Evolutionary conservation across 768 basidiomycete genomes (phyloP).

Genomic region (Albatrellus ellisii): DNA sequence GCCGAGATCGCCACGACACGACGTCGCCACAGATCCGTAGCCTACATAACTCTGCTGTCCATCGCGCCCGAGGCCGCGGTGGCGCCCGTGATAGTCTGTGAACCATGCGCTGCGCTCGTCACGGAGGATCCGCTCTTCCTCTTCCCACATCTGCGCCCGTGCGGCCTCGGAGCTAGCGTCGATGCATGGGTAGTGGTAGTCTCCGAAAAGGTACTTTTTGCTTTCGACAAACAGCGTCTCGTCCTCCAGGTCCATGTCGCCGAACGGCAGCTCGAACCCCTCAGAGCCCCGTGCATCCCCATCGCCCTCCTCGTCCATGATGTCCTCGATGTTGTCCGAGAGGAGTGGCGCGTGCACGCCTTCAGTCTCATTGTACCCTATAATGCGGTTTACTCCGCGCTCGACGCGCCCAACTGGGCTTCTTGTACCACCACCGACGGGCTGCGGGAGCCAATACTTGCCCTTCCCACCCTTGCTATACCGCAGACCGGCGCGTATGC

Average conservation of each 20-base stretch:
- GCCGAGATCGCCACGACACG: constrained; percentile 1
- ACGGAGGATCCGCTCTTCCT: constrained; percentile 73
- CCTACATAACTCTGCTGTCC: constrained; percentile 21
- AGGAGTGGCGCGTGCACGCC: constrained; percentile 71
- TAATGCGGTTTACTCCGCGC: constrained; percentile 26
- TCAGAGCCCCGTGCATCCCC: constrained; percentile 40
- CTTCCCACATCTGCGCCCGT: constrained; percentile 54
- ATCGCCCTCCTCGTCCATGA: constrained; percentile 54
- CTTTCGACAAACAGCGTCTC: constrained; percentile 70
- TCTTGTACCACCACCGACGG: constrained; percentile 27
- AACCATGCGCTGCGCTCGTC: constrained; percentile 67
- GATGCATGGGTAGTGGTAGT: constrained; percentile 82
- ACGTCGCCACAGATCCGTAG: constrained; percentile 39
- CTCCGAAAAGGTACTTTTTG: constrained; percentile 73
- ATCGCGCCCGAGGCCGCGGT: constrained; percentile 1
- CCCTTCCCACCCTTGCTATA: constrained; percentile 82
- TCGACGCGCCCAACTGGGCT: constrained; percentile 26
- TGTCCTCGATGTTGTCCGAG: constrained; percentile 42
- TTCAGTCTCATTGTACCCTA: constrained; percentile 30
- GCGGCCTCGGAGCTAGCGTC: constrained; percentile 77
- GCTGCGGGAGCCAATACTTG: constrained; percentile 94
- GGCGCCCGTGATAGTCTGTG: constrained; percentile 28
- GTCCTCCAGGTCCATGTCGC: constrained; percentile 52
- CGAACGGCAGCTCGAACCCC: constrained; percentile 54
- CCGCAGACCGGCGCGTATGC: constrained; percentile 85